These are phyloP conservation scores for Spathaspora passalidarum DNA, from an alignment of 805 yeast species.

Conservation along the genomic window DNA sequence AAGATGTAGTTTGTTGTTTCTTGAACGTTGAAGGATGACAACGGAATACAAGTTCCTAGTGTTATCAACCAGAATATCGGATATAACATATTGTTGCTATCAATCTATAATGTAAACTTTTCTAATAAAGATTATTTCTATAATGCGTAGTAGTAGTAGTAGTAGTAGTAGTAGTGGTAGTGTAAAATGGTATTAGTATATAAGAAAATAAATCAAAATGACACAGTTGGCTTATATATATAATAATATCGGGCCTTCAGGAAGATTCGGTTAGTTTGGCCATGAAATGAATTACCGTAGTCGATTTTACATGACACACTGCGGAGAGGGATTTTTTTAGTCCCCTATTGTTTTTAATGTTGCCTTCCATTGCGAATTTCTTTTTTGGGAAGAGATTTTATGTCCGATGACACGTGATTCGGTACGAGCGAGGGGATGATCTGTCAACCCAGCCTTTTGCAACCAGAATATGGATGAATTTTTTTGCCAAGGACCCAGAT, in stretches of 20 bases:
- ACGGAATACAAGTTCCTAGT: neutral
- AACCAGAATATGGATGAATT: no score
- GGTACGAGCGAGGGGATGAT: no score
- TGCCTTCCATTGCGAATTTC: neutral
- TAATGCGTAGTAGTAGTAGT: no score
- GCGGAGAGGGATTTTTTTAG: neutral
- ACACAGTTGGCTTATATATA: no score
- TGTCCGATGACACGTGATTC: no score
- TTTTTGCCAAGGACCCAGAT: no score
- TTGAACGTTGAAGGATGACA: constrained; percentile 1
- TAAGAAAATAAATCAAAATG: no score
- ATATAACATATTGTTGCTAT: neutral
- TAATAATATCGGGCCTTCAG: neutral
- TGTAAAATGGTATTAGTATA: no score
- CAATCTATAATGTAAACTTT: no score
- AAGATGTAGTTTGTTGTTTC: constrained; percentile 5
- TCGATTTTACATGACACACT: neutral
- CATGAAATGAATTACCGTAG: neutral
- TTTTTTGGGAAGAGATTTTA: no score
- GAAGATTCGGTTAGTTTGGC: neutral
- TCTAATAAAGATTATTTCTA: neutral
- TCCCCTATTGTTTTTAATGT: neutral
- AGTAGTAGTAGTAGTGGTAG: no score
- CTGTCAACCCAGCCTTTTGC: no score
- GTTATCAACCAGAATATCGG: neutral